Base-by-base conservation (phyloP, 129 eudicot genomes). In the Tagetes erecta region DNA sequence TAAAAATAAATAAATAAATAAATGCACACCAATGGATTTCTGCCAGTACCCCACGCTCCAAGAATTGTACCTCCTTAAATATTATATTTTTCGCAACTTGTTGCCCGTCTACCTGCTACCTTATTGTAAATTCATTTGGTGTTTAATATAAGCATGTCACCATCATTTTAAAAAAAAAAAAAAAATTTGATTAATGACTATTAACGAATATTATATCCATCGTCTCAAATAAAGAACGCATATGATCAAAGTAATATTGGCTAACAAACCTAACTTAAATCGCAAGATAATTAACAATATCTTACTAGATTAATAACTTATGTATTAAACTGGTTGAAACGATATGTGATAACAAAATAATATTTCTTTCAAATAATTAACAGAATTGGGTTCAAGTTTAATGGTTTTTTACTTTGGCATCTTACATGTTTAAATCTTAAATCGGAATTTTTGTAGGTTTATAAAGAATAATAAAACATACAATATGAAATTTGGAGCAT, bases 41-140 rank as follows among this genome's bases (percentile, higher is more conserved):
- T 72, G 78, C 58, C 78, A 42, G 66, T 52, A 76, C 74, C 33
- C 74, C 80, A 67, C 74, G 74, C 80, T 67, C 67, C 74, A 56
- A 64, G 67, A 62, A 49, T 78, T 64, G 77, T 71, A 78, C 82
- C 77, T 63, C 35, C 53, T 41, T 8, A 55, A 34, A 6, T 55
- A n/a, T 76, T 53, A 6, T 74, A 60, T 27, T 20, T 74, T 27
- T 10, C n/a, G n/a, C n/a, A n/a, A n/a, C n/a, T n/a, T n/a, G n/a
- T n/a, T n/a, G n/a, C n/a, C n/a, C n/a, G n/a, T n/a, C n/a, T n/a
- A n/a, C n/a, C n/a, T n/a, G n/a, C n/a, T n/a, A n/a, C n/a, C n/a
- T n/a, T n/a, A n/a, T n/a, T n/a, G n/a, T n/a, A n/a, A n/a, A n/a
- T n/a, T n/a, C n/a, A n/a, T n/a, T n/a, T n/a, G n/a, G n/a, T n/a